A percentile compares a stretch with the other conserved stretches of the same genome.
Conservation (phyloP, 2,329 filamentous ascomycete species). For the Blumeria graminis region DNA sequence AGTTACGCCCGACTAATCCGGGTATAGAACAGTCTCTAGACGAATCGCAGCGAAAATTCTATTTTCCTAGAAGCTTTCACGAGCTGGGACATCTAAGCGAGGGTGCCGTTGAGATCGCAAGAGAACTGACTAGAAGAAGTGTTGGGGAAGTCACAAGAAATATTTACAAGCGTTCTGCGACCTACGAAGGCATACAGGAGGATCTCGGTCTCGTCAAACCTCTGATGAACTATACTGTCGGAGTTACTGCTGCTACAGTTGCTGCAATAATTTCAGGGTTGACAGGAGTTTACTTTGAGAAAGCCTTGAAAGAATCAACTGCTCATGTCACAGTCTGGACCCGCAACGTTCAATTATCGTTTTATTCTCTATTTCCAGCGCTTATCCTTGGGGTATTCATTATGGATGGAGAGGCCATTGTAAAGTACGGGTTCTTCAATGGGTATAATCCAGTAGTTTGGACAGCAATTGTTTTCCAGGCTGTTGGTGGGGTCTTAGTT, state of each 20-base stretch:
- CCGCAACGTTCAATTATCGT: slow-evolving; percentile 78
- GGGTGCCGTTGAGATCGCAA: slow-evolving; percentile 24
- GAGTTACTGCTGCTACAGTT: slow-evolving; percentile 52
- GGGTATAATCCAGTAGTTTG: slow-evolving; percentile 89
- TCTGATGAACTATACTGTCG: slow-evolving; percentile 54
- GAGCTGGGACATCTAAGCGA: slow-evolving; percentile 43
- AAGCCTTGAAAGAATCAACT: slow-evolving; percentile 69
- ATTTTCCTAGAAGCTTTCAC: slow-evolving; percentile 59
- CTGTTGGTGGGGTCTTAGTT: slow-evolving; percentile 61
- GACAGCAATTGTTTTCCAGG: slow-evolving; percentile 62
- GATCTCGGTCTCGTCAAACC: slow-evolving; percentile 25
- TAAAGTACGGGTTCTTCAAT: slow-evolving; percentile 71
- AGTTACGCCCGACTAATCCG: slow-evolving; percentile 35
- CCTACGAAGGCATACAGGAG: slow-evolving; percentile 68
- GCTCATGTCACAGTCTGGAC: slow-evolving; percentile 66
- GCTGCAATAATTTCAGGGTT: slow-evolving; percentile 63
- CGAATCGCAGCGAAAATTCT: slow-evolving; percentile 28
- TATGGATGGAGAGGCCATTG: slow-evolving; percentile 66
- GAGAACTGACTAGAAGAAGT: slow-evolving; percentile 26
- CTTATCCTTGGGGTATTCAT: slow-evolving; percentile 67
- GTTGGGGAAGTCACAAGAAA: slow-evolving; percentile 17
- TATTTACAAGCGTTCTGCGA: slow-evolving; percentile 50
- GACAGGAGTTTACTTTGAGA: slow-evolving; percentile 74
- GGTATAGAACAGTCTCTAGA: slow-evolving; percentile 35
- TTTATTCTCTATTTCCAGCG: slow-evolving; percentile 81